Evolutionary conservation across 345 rosid genomes (phyloP), one percentile per base, ranked within the genome.

Genomic region (Eucalyptus curtisii): DNA sequence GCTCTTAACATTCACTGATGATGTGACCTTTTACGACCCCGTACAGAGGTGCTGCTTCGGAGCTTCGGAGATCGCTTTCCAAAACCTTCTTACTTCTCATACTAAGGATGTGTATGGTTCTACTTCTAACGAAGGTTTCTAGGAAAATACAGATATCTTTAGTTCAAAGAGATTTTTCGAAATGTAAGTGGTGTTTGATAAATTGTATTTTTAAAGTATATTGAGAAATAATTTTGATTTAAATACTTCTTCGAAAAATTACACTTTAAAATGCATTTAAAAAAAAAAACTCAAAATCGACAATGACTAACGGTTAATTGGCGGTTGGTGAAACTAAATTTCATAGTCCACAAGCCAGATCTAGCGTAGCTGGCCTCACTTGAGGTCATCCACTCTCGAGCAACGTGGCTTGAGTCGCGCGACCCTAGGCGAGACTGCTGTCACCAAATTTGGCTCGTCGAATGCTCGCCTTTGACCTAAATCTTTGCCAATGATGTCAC

Each of bases 401-500:
- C 2, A 0, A 52, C 0, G 2, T 52, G 55, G 24, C 10, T 52
- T 4, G 2, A 52, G 10, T 52, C 10, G 7, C 10, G 9, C 4
- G 4, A 52, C 55, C 24, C 2, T 52, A 19, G 10, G 55, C 8
- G 24, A 52, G 55, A 19, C 10, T 7, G 4, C 1, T 50, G 9
- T 50, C 1, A 1, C 0, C 24, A 52, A 52, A 19, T 52, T 52
- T 52, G 24, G 10, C 24, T 52, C 0, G 0, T 52, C 0, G 4
- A 52, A 19, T 52, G 55, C 24, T 52, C 0, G 2, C 55, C 4
- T 7, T 17, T 3, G 24, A 52, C 55, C 55, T 52, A 19, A 52
- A 20, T 52, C 55, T 52, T 52, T 19, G 24, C 4, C 55, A 17
- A 19, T 19, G 55, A 52, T 52, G 24, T 52, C 55, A 19, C 55